Conservation (phyloP, 2,329 filamentous ascomycete genomes). For the Claviceps arundinis region DNA sequence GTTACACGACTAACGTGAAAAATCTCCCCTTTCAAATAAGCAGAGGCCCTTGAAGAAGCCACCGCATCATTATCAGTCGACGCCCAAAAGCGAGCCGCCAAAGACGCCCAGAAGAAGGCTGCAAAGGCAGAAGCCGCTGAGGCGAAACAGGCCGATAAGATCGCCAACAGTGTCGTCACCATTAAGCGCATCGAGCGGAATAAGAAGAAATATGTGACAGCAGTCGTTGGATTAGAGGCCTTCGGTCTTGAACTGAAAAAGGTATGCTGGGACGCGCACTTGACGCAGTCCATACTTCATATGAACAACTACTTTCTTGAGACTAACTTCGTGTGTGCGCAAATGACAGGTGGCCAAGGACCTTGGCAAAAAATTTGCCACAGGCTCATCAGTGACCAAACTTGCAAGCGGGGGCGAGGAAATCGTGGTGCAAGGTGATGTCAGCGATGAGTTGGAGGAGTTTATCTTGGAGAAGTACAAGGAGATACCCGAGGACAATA, state of each 20-base stretch:
- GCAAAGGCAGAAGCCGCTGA: slow-evolving; percentile 85
- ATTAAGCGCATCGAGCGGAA: slow-evolving; percentile 98
- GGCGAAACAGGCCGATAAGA: slow-evolving; percentile 67
- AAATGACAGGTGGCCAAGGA: slow-evolving; percentile 61
- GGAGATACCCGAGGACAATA: slow-evolving; percentile 85
- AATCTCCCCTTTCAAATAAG: not conserved
- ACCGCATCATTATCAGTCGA: slow-evolving; percentile 78
- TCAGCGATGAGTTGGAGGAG: slow-evolving; percentile 88
- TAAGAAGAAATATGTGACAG: slow-evolving; percentile 93
- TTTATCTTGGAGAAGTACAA: slow-evolving; percentile 82
- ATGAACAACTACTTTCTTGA: not conserved
- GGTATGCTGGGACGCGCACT: slow-evolving; percentile 18
- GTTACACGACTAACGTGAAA: not conserved
- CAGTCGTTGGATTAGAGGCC: slow-evolving; percentile 77
- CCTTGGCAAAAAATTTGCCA: slow-evolving; percentile 97
- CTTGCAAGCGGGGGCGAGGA: slow-evolving; percentile 76
- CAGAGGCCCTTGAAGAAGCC: slow-evolving; percentile 71
- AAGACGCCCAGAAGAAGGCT: slow-evolving; percentile 93
- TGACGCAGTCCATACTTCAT: too few species aligned
- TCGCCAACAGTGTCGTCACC: slow-evolving; percentile 67
- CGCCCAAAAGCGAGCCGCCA: slow-evolving; percentile 86
- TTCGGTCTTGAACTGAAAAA: slow-evolving; percentile 93
- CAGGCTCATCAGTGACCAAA: slow-evolving; percentile 85
- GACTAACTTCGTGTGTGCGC: not conserved
- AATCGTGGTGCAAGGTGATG: slow-evolving; percentile 94